Base-by-base conservation (phyloP, 495 filamentous ascomycete species). In the Talaromyces thailandensis region DNA sequence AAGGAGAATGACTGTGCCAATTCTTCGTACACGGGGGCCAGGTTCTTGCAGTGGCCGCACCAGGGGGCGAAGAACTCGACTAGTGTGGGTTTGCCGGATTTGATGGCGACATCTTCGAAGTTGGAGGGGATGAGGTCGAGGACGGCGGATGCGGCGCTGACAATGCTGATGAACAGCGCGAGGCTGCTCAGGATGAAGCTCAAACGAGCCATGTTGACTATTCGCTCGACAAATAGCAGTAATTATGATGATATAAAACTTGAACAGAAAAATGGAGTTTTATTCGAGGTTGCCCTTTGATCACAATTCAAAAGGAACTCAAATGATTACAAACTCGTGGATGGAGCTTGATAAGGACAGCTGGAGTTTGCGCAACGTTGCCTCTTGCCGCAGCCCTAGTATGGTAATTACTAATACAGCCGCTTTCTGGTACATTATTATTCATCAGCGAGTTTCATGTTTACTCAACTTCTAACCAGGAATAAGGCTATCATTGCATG, bases 41-140 rank as follows among this genome's bases (percentile, higher is more conserved):
- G 89, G 64, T 77, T 96, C 81, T 98, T 98, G 89, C 94, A 98
- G 83, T 98, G 91, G 53, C 95, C 95, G 75, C 95, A 98, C 94
- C 94, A 98, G 62, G 94, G 94, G 55, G 94, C 94, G 75, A 97
- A 98, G 83, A 98, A 98, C 73, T 98, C 94, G 63, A 98, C 94
- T 37, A 98, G 85, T 0, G 95, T 92, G 29, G 95, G 95, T 79
- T 96, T 98, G 71, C 91, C 91, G 60, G 89, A 92, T 69, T 94
- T 82, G 32, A 98, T 83, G 63, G 96, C 91, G 58, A 95, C 82
- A 8, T 87, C 76, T 75, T 97, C 92, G 73, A 98, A 97, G 78
- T 97, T 97, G 64, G 74, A 75, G 61, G 93, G 92, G 64, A 88
- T 85, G 58, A 98, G 86, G 74, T 97, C 93, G 63, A 92, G 76